Evolutionary conservation across 306 rosid genomes (phyloP).

Genomic region (Vigna mungo): DNA sequence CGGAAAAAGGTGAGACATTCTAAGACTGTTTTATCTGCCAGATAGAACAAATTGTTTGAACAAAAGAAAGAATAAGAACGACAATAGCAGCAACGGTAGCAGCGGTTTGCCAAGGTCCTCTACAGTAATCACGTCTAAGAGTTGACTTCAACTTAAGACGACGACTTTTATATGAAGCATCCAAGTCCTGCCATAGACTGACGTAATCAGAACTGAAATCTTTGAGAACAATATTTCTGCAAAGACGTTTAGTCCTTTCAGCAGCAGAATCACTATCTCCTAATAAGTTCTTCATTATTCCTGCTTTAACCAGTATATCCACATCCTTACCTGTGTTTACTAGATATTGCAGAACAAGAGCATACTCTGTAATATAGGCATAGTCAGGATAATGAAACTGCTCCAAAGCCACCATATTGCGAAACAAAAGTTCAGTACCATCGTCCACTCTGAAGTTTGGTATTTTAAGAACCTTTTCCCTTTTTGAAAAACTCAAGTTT

Average conservation of each 20-base stretch:
- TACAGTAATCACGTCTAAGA: conserved; percentile 46
- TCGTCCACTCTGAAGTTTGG: conserved; percentile 42
- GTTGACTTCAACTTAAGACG: conserved; percentile 27
- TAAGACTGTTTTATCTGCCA: too few species aligned
- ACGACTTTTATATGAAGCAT: too few species aligned
- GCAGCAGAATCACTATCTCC: too few species aligned
- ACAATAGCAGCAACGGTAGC: conserved; percentile 39
- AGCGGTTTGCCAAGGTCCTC: conserved; percentile 41
- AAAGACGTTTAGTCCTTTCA: too few species aligned
- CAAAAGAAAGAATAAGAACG: conserved; percentile 38
- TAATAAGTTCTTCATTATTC: too few species aligned
- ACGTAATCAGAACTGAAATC: too few species aligned
- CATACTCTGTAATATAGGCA: conserved; percentile 40
- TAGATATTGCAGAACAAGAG: conserved; percentile 36
- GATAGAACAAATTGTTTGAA: conserved; percentile 44
- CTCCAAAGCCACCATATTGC: conserved; percentile 52
- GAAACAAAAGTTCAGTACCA: conserved; percentile 42
- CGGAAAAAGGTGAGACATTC: too few species aligned
- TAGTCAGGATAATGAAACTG: conserved; percentile 37
- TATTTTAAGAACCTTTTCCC: conserved; percentile 34
- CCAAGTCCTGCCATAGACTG: too few species aligned
- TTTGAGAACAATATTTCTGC: too few species aligned
- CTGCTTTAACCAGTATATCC: conserved; percentile 31
- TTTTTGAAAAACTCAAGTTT: conserved; percentile 26
- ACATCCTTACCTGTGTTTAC: conserved; percentile 43